These are phyloP conservation scores for Fusarium sororula DNA, from an alignment of 2,329 filamentous ascomycete species.

Conservation along the genomic window DNA sequence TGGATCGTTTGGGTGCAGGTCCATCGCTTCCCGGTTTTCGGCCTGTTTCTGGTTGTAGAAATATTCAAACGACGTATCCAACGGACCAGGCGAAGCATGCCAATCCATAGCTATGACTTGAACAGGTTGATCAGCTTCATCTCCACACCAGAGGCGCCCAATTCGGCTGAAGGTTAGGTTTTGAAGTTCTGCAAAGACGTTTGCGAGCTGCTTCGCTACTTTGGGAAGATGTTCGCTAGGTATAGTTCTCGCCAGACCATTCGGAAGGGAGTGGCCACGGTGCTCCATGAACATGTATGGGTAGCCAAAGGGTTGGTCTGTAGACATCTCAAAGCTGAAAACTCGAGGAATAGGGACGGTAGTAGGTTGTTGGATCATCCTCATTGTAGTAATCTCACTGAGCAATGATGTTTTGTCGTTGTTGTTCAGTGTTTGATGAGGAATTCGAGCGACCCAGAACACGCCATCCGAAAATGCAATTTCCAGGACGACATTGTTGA, in stretches of 20 bases:
- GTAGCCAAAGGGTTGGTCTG: not conserved
- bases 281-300: not conserved
- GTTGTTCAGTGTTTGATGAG: not conserved
- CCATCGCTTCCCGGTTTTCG: not conserved
- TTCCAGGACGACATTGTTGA: not conserved
- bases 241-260: not conserved
- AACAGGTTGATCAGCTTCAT: not conserved
- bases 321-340: not conserved
- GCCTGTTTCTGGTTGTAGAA: not conserved
- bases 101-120: not conserved
- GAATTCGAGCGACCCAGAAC: not conserved
- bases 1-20: not conserved
- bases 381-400: not conserved
- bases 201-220: not conserved
- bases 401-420: not conserved
- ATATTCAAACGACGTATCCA: not conserved
- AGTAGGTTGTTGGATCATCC: not conserved
- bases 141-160: not conserved
- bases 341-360: not conserved
- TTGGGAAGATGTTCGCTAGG: not conserved
- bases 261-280: not conserved
- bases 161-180: not conserved
- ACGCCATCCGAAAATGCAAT: not conserved
- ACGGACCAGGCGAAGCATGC: accelerated
- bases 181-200: not conserved